phyloP scores from a whole-genome alignment of 305 asterid species.

The Nicotiana rustica region DNA sequence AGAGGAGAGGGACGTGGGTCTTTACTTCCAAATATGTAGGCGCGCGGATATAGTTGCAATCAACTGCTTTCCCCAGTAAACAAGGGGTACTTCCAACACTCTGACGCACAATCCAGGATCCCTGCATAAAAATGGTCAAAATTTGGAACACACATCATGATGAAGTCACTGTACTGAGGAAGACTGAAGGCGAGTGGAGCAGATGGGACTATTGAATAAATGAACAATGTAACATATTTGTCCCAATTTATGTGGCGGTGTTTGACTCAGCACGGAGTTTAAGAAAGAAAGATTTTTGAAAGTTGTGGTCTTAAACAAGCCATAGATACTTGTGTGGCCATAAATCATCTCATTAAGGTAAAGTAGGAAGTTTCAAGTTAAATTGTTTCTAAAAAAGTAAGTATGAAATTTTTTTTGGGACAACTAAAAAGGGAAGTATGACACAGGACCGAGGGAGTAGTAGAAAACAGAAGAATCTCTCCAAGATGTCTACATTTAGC shows the following conservation, averaged over 20 bases:
- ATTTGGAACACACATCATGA: neutral
- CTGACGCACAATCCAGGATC: slow-evolving; percentile 99
- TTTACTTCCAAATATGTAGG: slow-evolving; percentile 81
- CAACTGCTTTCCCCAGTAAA: slow-evolving; percentile 91
- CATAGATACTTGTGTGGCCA: no score
- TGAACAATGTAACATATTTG: neutral
- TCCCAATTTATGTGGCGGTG: no score
- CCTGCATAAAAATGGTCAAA: slow-evolving; percentile 50
- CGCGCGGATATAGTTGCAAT: slow-evolving; percentile 87
- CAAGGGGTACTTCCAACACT: slow-evolving; percentile 97
- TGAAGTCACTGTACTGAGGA: neutral
- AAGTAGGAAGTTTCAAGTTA: no score
- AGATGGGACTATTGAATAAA: neutral
- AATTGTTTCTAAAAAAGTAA: no score
- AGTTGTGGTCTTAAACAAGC: no score
- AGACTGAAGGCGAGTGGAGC: neutral
- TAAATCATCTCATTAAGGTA: no score
- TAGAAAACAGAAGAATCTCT: neutral
- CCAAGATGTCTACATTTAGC: neutral
- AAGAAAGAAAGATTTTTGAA: no score
- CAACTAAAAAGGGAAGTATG: no score
- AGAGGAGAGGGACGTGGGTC: slow-evolving; percentile 29
- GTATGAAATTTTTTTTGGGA: no score
- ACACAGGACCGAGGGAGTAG: no score
- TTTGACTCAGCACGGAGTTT: no score